A percentile compares a stretch with the other conserved stretches of the same genome.
Conservation (phyloP, 2,329 filamentous ascomycete species). For the Raffaelea deltoideospora region DNA sequence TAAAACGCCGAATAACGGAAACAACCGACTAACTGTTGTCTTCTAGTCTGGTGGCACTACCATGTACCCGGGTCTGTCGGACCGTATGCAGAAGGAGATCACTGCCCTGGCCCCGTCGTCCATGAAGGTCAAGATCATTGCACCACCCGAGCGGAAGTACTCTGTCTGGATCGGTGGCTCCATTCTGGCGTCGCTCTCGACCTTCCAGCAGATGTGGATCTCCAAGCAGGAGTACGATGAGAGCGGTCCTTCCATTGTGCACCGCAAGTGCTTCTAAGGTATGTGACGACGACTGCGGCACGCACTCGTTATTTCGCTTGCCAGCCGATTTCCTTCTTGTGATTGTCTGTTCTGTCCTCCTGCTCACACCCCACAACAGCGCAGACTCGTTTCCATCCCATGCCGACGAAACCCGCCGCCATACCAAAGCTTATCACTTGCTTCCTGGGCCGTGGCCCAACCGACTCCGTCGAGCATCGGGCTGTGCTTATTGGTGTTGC, state of each 20-base stretch:
- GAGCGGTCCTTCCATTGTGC: conserved; percentile 96
- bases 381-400: too few species aligned
- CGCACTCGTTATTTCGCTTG: too few species aligned
- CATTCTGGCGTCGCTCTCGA: conserved; percentile 97
- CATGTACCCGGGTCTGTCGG: conserved; percentile 99
- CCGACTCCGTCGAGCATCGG: too few species aligned
- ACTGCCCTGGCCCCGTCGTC: conserved; percentile 96
- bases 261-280: conserved; percentile 99
- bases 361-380: too few species aligned
- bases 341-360: too few species aligned
- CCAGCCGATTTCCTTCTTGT: too few species aligned
- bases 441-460: too few species aligned
- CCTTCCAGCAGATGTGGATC: conserved; percentile 99
- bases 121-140: conserved; percentile 99
- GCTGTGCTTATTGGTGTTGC: too few species aligned
- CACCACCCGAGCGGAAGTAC: conserved; percentile 99
- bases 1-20: not conserved
- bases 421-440: too few species aligned
- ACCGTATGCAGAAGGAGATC: conserved; percentile 99
- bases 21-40: not conserved
- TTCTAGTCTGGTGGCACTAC: conserved; percentile 95
- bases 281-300: too few species aligned
- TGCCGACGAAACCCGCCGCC: too few species aligned
- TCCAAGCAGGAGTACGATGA: conserved; percentile 99
- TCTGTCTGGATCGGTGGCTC: conserved; percentile 99